Conservation (phyloP, 352 stramenopile species). For the Pythium chondricola region DNA sequence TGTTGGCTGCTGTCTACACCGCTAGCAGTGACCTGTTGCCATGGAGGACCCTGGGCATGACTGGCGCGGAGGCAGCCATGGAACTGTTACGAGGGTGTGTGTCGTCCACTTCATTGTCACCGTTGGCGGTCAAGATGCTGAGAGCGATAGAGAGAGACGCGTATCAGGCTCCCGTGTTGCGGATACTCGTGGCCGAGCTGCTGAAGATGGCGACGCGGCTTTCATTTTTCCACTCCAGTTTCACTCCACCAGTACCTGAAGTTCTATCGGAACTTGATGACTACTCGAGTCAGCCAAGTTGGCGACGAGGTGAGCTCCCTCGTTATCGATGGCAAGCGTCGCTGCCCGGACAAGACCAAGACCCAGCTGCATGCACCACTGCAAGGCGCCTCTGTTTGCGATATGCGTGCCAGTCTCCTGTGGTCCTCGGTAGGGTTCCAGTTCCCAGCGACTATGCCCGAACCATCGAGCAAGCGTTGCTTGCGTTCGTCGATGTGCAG, state of each 20-base stretch:
- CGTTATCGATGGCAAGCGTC: too few species aligned
- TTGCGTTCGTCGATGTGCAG: too few species aligned
- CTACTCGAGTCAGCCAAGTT: background rate
- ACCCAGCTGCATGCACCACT: too few species aligned
- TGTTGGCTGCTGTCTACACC: slow-evolving; percentile 33
- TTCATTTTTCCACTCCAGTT: slow-evolving; percentile 4
- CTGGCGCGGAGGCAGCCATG: slow-evolving; percentile 34
- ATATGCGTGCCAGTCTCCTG: too few species aligned
- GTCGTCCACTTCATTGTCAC: slow-evolving; percentile 26
- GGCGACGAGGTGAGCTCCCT: too few species aligned
- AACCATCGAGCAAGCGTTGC: too few species aligned
- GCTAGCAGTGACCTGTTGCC: slow-evolving; percentile 23
- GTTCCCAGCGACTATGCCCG: too few species aligned
- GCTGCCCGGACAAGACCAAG: too few species aligned
- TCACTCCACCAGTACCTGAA: background rate
- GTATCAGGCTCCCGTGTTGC: slow-evolving; percentile 34
- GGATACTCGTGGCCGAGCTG: slow-evolving; percentile 25
- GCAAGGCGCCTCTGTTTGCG: too few species aligned
- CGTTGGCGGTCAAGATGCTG: slow-evolving; percentile 18
- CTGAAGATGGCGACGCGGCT: slow-evolving; percentile 16
- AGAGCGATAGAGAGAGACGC: slow-evolving; percentile 15
- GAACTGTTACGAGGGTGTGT: slow-evolving; percentile 33
- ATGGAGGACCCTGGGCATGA: slow-evolving; percentile 33
- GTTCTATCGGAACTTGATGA: background rate
- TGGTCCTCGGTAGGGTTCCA: too few species aligned